Conservation (phyloP, 768 basidiomycete species). For the Chlorophyllum brunneum region DNA sequence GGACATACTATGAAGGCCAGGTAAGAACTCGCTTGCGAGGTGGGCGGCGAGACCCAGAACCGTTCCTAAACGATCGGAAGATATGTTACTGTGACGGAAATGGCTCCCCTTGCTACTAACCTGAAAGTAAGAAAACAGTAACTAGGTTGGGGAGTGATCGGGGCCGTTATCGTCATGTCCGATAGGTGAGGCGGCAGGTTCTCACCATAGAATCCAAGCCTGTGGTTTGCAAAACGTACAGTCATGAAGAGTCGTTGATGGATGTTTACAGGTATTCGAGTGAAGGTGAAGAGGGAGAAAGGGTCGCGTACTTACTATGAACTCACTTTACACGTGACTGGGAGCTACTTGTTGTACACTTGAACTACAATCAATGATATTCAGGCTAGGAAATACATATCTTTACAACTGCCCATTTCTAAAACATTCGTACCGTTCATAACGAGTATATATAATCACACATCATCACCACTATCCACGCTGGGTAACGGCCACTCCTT, state of each 20-base stretch:
- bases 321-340: too few relatives aligned
- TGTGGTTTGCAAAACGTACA: slow-evolving; percentile 53
- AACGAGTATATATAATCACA: neutral
- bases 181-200: slow-evolving; percentile 11
- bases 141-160: slow-evolving; percentile 30
- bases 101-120: slow-evolving; percentile 20
- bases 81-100: neutral
- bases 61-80: slow-evolving; percentile 27
- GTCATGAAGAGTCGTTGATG: slow-evolving; percentile 39
- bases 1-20: slow-evolving; percentile 55
- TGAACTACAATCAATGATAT: neutral
- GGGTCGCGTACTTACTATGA: neutral
- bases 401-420: too few relatives aligned
- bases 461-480: neutral
- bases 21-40: slow-evolving; percentile 65
- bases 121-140: slow-evolving; percentile 40
- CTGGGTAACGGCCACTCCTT: neutral
- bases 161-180: neutral
- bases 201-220: slow-evolving; percentile 50
- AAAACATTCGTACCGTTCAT: slow-evolving; percentile 12
- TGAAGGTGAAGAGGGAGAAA: neutral
- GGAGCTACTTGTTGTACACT: too few relatives aligned
- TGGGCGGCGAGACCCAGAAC: slow-evolving; percentile 69
- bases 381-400: slow-evolving; percentile 6
- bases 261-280: neutral